Percentiles rank a stretch among this genome's conserved stretches.
Evolutionary conservation across 345 rosid genomes (phyloP).

Genomic region (Kernera saxatilis): DNA sequence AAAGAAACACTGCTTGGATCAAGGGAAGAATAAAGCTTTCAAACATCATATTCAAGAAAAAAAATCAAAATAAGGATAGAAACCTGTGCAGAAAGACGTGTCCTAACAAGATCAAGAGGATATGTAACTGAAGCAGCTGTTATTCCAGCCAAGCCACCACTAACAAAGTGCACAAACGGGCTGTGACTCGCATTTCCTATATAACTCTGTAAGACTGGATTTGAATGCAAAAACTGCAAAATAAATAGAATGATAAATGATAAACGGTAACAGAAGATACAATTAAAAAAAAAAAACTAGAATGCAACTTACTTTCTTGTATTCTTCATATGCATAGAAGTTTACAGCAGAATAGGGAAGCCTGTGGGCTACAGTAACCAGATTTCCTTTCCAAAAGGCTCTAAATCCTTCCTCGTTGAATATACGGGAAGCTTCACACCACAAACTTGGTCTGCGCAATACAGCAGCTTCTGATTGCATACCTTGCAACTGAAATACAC

Average conservation of each 20-base stretch:
- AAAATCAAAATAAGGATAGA: neutral
- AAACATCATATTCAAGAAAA: neutral
- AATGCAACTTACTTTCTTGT: constrained; percentile 49
- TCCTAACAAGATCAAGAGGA: constrained; percentile 95
- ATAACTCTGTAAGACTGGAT: constrained; percentile 34
- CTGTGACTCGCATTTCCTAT: constrained; percentile 34
- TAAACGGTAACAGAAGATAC: neutral
- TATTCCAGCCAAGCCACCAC: constrained; percentile 93
- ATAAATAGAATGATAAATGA: neutral
- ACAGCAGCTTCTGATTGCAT: constrained; percentile 77
- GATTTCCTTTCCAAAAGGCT: constrained; percentile 97
- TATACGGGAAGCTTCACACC: constrained; percentile 83
- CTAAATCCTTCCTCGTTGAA: constrained; percentile 79
- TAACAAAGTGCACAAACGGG: constrained; percentile 54
- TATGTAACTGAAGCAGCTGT: constrained; percentile 90
- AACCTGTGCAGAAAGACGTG: constrained; percentile 97
- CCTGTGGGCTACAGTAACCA: constrained; percentile 89
- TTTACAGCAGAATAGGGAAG: constrained; percentile 80
- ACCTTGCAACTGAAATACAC: constrained; percentile 86
- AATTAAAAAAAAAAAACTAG: neutral
- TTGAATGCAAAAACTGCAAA: constrained; percentile 59
- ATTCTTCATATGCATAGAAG: constrained; percentile 77
- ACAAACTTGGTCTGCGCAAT: constrained; percentile 56
- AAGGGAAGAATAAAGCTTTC: neutral
- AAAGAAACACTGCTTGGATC: neutral